These are phyloP conservation scores for Platanus orientalis DNA, from an alignment of 164 flowering plant species.

Conservation along the genomic window DNA sequence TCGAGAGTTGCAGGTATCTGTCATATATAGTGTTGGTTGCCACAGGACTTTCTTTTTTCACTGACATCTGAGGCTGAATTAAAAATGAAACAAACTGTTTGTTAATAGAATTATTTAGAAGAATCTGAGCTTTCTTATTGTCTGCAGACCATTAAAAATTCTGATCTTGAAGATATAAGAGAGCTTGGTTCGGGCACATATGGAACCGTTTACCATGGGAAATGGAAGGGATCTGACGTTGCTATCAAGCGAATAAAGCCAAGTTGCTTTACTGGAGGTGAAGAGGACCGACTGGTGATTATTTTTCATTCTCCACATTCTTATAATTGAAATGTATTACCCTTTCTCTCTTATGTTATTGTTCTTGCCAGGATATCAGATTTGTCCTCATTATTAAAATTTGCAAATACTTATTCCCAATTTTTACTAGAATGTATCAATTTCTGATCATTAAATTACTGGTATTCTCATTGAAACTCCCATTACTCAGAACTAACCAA, in stretches of 20 bases:
- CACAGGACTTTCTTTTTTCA: neutral
- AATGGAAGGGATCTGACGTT: constrained; percentile 26
- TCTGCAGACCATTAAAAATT: constrained; percentile 28
- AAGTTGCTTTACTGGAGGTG: constrained; percentile 26
- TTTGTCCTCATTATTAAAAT: too few species aligned
- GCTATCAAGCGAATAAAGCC: constrained; percentile 20
- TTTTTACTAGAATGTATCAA: too few species aligned
- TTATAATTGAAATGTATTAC: too few species aligned
- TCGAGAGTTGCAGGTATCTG: constrained; percentile 29
- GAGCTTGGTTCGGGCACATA: constrained; percentile 23
- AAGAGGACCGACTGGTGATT: constrained; percentile 35
- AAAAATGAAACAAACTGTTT: neutral
- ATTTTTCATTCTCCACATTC: neutral
- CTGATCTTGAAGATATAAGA: constrained; percentile 28
- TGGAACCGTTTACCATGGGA: constrained; percentile 27
- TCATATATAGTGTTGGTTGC: neutral
- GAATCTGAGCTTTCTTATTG: neutral
- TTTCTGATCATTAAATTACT: too few species aligned
- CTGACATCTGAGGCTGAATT: neutral
- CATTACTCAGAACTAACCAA: neutral
- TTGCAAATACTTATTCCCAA: too few species aligned
- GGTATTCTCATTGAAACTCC: too few species aligned
- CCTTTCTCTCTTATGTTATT: neutral
- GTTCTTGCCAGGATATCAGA: too few species aligned
- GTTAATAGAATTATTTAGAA: neutral